Evolutionary conservation across 2,329 filamentous ascomycete species (phyloP), one percentile per base, ranked within the genome.

Genomic region (Xylaria polymorpha): DNA sequence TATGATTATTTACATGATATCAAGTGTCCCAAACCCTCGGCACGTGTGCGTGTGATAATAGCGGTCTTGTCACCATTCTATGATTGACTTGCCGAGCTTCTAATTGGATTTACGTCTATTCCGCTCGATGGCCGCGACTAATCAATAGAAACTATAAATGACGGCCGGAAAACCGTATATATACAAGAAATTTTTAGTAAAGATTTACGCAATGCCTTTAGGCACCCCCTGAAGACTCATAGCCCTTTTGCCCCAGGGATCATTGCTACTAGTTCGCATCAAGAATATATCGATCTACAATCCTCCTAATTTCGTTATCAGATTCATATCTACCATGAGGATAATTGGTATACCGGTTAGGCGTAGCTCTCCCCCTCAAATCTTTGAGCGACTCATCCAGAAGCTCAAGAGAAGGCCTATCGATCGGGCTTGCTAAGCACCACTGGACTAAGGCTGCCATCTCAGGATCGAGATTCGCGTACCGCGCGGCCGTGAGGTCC

Each of bases 401-500:
- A 14, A 14, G 8, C 57, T 56, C 50, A n/a, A 66, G 25, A 29
- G 20, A 29, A 10, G 64, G 58, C 7, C 41, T 39, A 7, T 15
- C 8, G 37, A 6, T 1, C 14, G 22, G 7, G 8, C 1, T 22
- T 39, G 64, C 50, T 9, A 61, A n/a, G 15, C 50, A 61, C 50
- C 50, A 61, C 41, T 61, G 29, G n/a, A 61, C 58, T 1, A 66
- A 41, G 18, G 10, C 20, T 5, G 39, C 32, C n/a, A 66, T 18
- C 1, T 50, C 50, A 2, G n/a, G n/a, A 14, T 66, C 63, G 12
- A 61, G 46, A 15, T 61, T 66, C 9, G 1, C 15, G 46, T 66
- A 25, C 8, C 3, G 4, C 15, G 2, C 5, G 1, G 6, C 9
- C 8, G 63, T 9, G 39, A 61, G 15, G 29, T 61, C 57, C 3